Evolutionary conservation across 371 early-diverging fungal genomes (phyloP), one percentile per base, ranked within the genome.

Genomic region (Lichtheimia hyalospora): DNA sequence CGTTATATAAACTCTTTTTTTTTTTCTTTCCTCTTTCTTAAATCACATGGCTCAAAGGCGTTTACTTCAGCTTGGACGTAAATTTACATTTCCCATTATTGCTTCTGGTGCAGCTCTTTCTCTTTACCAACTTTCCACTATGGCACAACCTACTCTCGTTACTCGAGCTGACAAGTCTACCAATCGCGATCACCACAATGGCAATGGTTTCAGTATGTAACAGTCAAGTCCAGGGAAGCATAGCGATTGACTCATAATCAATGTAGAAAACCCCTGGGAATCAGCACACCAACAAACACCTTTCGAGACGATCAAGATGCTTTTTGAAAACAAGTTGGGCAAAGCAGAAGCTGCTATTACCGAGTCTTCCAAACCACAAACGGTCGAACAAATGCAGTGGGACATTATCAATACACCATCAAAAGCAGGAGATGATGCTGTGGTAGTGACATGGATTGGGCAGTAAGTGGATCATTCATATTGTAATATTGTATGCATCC

Each of bases 401-500:
- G 43, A 63, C 4, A 4, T 54, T 18, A 39, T 70, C 3, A 58
- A 59, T 3, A 48, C 66, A 12, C 24, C 46, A 20, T 25, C 46
- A 34, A 27, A 62, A 18, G 68, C 63, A n/a, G 66, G 53, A 1
- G 55, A 61, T 1, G 46, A 58, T 40, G 20, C 46, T 0, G 64
- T 74, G 23, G 57, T 52, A 10, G 77, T 67, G 3, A 85, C 67
- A 62, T 77, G 75, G 75, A 57, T 74, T 21, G 75, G 75, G 28
- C 75, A 74, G 75, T 74, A 69, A 71, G 63, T 48, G 20, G n/a
- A n/a, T 25, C 41, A 48, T 12, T 24, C 18, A 18, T 42, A n/a
- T 14, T 23, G 8, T 39, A n/a, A 14, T 12, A 39, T 3, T 42
- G 18, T 3, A 25, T 15, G 20, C 24, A 21, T 27, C 18, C 43